Percentiles rank a stretch among this genome's conserved stretches.
phyloP scores from a whole-genome alignment of 78 protist genomes.

The Polysphondylium violaceum region DNA sequence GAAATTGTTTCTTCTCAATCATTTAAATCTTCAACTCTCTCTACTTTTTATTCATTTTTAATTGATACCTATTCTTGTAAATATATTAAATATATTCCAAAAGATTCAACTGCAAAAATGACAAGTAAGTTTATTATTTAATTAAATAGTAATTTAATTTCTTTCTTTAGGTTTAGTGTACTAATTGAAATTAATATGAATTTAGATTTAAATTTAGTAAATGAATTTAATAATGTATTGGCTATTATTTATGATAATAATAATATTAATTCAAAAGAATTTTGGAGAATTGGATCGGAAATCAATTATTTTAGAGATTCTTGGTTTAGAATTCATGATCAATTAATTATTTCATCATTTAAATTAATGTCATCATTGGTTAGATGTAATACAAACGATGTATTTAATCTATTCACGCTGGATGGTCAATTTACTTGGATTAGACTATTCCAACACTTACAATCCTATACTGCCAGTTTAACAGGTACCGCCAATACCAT shows the following conservation, averaged over 20 bases:
- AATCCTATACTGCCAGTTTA: neutral
- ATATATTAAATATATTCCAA: conserved; percentile 7
- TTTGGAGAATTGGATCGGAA: conserved; percentile 29
- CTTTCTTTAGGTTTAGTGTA: neutral
- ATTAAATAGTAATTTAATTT: neutral
- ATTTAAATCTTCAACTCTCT: conserved; percentile 8
- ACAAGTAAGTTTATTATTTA: neutral
- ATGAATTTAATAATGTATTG: conserved; percentile 28
- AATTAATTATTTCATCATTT: conserved; percentile 35
- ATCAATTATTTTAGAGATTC: neutral
- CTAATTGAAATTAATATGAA: neutral
- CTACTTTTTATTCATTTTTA: neutral
- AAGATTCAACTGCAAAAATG: neutral
- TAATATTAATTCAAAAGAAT: conserved; percentile 21
- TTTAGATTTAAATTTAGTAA: conserved; percentile 33
- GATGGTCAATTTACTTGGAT: conserved; percentile 42
- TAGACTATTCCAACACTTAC: conserved; percentile 20
- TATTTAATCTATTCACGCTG: conserved; percentile 44
- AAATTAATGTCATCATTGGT: conserved; percentile 49
- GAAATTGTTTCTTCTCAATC: conserved; percentile 13
- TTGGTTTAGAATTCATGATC: conserved; percentile 42
- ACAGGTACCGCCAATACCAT: neutral
- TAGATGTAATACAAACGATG: conserved; percentile 39
- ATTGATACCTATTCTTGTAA: conserved; percentile 25
- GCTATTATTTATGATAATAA: conserved; percentile 14